phyloP scores from a whole-genome alignment of 2,329 filamentous ascomycete species.

The Phaeosphaeria sp. region DNA sequence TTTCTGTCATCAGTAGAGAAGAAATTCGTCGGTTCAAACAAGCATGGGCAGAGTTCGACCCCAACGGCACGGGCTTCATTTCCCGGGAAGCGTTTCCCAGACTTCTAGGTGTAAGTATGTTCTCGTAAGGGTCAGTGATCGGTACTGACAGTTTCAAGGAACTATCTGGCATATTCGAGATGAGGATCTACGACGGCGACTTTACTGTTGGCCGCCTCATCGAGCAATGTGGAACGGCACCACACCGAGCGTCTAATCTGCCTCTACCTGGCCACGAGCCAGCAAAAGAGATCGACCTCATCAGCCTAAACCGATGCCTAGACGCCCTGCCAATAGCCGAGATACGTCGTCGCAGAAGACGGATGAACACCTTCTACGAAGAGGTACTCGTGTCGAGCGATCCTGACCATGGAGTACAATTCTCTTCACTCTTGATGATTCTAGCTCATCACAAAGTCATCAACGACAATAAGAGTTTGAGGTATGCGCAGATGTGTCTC shows the following conservation, averaged over 20 bases:
- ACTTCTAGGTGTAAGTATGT: constrained; percentile 72
- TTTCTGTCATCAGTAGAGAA: constrained; percentile 87
- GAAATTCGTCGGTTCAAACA: constrained; percentile 98
- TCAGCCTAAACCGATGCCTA: constrained; percentile 76
- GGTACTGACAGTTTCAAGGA: constrained; percentile 56
- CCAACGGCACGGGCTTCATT: constrained; percentile 89
- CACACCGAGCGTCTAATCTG: constrained; percentile 57
- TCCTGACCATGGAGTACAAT: constrained; percentile 86
- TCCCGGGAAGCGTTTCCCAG: constrained; percentile 87
- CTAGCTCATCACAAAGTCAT: constrained; percentile 99
- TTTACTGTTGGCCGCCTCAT: constrained; percentile 87
- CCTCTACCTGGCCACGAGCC: constrained; percentile 51
- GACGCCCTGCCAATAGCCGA: constrained; percentile 74
- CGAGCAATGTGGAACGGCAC: constrained; percentile 76
- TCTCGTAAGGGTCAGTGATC: neutral
- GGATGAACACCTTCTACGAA: constrained; percentile 95
- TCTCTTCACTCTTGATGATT: constrained; percentile 92
- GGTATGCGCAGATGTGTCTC: constrained; percentile 55
- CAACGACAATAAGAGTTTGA: constrained; percentile 93
- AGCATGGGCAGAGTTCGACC: constrained; percentile 95
- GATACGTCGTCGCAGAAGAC: constrained; percentile 76
- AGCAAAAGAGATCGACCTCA: constrained; percentile 68
- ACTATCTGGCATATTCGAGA: constrained; percentile 93
- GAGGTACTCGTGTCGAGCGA: constrained; percentile 95
- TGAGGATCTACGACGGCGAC: constrained; percentile 93